Percentiles rank a stretch among this genome's conserved stretches.
phyloP scores from a whole-genome alignment of 495 filamentous ascomycete genomes.

The Lophiostoma macrostomum region DNA sequence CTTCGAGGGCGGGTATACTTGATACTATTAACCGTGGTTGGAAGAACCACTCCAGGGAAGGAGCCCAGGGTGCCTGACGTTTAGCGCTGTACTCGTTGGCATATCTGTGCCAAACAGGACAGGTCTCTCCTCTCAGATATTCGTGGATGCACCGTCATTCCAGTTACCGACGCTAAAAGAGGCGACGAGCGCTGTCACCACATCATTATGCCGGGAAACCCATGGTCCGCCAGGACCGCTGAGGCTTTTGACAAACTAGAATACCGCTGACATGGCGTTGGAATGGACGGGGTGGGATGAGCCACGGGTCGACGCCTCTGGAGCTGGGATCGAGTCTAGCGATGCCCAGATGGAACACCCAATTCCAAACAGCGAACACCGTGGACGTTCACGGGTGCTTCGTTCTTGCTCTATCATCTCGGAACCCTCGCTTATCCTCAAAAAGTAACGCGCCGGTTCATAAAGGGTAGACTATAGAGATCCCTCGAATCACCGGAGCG shows the following conservation, averaged over 20 bases:
- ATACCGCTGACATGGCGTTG: constrained; percentile 34
- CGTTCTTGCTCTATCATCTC: no score
- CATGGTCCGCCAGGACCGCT: constrained; percentile 15
- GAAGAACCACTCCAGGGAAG: constrained; percentile 12
- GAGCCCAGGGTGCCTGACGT: neutral
- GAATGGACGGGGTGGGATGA: constrained; percentile 14
- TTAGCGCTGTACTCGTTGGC: constrained; percentile 3
- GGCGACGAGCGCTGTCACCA: constrained; percentile 2
- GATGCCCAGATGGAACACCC: neutral
- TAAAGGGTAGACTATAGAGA: no score
- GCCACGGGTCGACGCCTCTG: neutral
- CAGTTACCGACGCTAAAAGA: constrained; percentile 9
- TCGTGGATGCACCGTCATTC: constrained; percentile 15
- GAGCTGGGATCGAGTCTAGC: neutral
- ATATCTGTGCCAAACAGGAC: constrained; percentile 9
- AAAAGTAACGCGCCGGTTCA: no score
- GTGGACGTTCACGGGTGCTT: no score
- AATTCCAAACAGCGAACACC: neutral
- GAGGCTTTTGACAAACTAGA: constrained; percentile 18
- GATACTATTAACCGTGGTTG: constrained; percentile 20
- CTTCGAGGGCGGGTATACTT: constrained; percentile 19
- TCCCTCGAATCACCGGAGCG: neutral
- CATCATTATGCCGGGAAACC: constrained; percentile 5
- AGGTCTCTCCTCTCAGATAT: neutral
- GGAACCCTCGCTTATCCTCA: no score